These are phyloP conservation scores for Plicaturopsis crispa DNA, from an alignment of 768 basidiomycete species.

Conservation along the genomic window DNA sequence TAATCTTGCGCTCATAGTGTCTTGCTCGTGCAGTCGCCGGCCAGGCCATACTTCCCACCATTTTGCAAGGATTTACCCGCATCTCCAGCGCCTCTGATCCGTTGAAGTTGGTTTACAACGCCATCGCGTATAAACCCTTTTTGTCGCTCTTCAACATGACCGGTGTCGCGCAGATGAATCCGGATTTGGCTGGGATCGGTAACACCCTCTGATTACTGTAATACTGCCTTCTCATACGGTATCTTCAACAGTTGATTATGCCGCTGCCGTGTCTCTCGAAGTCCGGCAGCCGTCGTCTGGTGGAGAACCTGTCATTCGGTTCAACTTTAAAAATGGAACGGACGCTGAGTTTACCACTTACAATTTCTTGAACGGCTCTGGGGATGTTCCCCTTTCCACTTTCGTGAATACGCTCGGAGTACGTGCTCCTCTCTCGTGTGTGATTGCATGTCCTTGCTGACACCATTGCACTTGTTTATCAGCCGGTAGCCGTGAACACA, in stretches of 20 bases:
- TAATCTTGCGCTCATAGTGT: too few relatives aligned
- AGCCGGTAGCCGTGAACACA: constrained; percentile 45
- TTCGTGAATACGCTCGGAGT: constrained; percentile 38
- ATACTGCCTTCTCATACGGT: too few relatives aligned
- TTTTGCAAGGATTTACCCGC: constrained; percentile 43
- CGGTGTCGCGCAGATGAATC: constrained; percentile 38
- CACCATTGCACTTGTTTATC: constrained; percentile 3
- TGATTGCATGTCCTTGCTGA: not conserved
- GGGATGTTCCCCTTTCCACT: constrained; percentile 46
- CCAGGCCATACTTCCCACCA: constrained; percentile 52
- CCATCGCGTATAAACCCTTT: constrained; percentile 73
- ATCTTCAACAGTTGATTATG: constrained; percentile 53
- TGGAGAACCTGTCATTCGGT: constrained; percentile 44
- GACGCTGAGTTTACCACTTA: constrained; percentile 38
- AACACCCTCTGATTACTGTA: constrained; percentile 1
- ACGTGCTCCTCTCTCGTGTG: constrained; percentile 6
- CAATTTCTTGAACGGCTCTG: constrained; percentile 33
- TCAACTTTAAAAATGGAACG: constrained; percentile 69
- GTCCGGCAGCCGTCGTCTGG: constrained; percentile 39
- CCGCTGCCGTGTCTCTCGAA: constrained; percentile 51
- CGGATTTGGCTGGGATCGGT: constrained; percentile 56
- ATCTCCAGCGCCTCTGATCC: constrained; percentile 46
- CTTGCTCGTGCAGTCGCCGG: constrained; percentile 56
- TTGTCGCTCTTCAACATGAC: constrained; percentile 76
- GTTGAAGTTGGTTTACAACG: constrained; percentile 49